phyloP scores from a whole-genome alignment of 768 basidiomycete species.

The Naganishia vaughanmartiniae region DNA sequence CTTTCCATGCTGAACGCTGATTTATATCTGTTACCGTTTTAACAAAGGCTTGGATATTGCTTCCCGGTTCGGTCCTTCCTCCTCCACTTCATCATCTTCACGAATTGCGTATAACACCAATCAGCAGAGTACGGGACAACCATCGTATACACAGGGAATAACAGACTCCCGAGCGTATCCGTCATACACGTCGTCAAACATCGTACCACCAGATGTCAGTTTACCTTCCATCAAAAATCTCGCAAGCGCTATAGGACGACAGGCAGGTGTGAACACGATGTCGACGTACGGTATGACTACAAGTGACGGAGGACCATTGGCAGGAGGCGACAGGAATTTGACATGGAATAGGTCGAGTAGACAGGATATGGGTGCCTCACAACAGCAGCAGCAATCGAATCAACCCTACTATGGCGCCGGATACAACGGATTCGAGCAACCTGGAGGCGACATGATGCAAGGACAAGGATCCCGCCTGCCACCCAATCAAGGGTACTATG shows the following conservation, averaged over 20 bases:
- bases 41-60: neutral
- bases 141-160: slow-evolving; percentile 9
- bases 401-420: slow-evolving; percentile 13
- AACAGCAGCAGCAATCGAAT: neutral
- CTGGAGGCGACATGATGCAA: neutral
- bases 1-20: neutral
- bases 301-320: neutral
- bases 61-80: neutral
- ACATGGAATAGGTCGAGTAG: slow-evolving; percentile 2
- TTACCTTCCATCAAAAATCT: slow-evolving; percentile 12
- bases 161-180: neutral
- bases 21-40: neutral
- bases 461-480: slow-evolving; percentile 5
- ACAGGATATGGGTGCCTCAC: neutral
- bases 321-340: neutral
- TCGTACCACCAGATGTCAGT: slow-evolving; percentile 13
- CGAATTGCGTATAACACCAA: slow-evolving; percentile 7
- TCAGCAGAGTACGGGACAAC: slow-evolving; percentile 16
- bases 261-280: neutral
- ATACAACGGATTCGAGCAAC: slow-evolving; percentile 11
- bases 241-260: neutral
- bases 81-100: neutral
- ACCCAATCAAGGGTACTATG: neutral
- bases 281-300: neutral
- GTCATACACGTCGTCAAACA: neutral